Evolutionary conservation across 768 basidiomycete genomes (phyloP).

Genomic region (Trametes gibbosa): DNA sequence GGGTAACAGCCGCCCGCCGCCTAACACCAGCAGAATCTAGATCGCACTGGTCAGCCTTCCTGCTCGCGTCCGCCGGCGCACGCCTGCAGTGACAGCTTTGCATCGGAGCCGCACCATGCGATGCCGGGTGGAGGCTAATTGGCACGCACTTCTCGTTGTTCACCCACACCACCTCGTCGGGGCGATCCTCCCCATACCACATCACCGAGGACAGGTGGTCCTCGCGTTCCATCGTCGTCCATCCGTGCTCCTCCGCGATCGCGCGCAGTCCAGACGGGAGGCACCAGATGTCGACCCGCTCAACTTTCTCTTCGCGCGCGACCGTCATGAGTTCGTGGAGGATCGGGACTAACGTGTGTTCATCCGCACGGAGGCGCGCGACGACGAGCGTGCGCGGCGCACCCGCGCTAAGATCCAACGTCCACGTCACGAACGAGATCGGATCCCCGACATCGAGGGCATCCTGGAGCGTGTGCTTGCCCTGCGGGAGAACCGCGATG

Average conservation of each 20-base stretch:
- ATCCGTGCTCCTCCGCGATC: conserved; percentile 5
- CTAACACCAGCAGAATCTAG: conserved; percentile 20
- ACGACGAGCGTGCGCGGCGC: conserved; percentile 12
- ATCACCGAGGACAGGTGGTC: conserved; percentile 21
- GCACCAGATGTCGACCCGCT: conserved; percentile 20
- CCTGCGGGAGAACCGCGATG: conserved; percentile 16
- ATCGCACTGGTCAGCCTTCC: not conserved
- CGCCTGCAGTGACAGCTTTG: no score
- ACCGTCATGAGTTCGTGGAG: conserved; percentile 9
- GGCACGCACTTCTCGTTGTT: conserved; percentile 19
- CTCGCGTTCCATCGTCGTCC: conserved; percentile 10
- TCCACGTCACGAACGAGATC: conserved; percentile 16
- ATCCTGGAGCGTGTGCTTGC: not conserved
- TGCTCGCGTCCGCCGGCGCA: no score
- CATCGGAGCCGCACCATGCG: not conserved
- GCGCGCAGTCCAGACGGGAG: conserved; percentile 6
- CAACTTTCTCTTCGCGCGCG: conserved; percentile 10
- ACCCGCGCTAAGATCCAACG: conserved; percentile 6
- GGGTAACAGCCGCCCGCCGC: no score
- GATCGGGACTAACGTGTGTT: conserved; percentile 10
- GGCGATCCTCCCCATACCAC: conserved; percentile 19
- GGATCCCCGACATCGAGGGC: not conserved
- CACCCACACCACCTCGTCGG: conserved; percentile 16
- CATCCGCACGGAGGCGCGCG: conserved; percentile 17
- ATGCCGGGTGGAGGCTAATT: no score